Percentiles rank a stretch among this genome's conserved stretches.
Conservation (phyloP, 441 rosid genomes). For the Capsella rubella region DNA sequence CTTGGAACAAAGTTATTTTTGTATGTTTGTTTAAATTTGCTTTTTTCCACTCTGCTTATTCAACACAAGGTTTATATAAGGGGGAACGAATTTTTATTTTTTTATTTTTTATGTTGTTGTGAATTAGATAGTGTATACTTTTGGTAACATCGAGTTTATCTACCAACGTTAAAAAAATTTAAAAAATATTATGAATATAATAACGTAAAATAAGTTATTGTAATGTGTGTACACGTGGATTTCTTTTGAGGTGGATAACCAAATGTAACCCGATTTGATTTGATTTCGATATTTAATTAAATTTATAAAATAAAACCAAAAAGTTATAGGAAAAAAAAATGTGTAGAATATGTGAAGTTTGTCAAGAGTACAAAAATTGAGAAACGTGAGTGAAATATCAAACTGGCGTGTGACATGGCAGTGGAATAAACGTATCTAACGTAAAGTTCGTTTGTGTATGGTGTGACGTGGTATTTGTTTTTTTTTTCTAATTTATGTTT, state of each 20-base stretch:
- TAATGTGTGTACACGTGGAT: constrained; percentile 37
- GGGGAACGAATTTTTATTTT: neutral
- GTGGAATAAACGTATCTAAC: constrained; percentile 37
- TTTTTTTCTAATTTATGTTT: neutral
- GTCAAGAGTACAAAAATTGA: constrained; percentile 17
- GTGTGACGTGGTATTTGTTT: constrained; percentile 37
- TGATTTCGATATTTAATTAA: neutral
- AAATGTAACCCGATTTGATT: constrained; percentile 32
- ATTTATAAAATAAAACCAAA: constrained; percentile 3
- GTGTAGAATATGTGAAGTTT: constrained; percentile 32
- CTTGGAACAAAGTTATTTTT: neutral
- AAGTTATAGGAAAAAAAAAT: neutral
- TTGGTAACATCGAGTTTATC: constrained; percentile 51
- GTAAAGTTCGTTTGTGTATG: constrained; percentile 36
- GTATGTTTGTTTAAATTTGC: constrained; percentile 12
- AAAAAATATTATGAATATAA: constrained; percentile 23
- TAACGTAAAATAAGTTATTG: constrained; percentile 25
- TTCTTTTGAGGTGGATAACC: constrained; percentile 38
- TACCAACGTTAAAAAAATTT: constrained; percentile 28
- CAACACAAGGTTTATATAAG: constrained; percentile 24
- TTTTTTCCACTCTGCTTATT: constrained; percentile 23
- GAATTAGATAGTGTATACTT: constrained; percentile 43
- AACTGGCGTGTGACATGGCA: constrained; percentile 40
- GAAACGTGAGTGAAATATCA: constrained; percentile 43
- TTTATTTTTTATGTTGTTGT: constrained; percentile 15